Evolutionary conservation across 2,329 filamentous ascomycete species (phyloP).

Genomic region (Xylariaceae sp.): DNA sequence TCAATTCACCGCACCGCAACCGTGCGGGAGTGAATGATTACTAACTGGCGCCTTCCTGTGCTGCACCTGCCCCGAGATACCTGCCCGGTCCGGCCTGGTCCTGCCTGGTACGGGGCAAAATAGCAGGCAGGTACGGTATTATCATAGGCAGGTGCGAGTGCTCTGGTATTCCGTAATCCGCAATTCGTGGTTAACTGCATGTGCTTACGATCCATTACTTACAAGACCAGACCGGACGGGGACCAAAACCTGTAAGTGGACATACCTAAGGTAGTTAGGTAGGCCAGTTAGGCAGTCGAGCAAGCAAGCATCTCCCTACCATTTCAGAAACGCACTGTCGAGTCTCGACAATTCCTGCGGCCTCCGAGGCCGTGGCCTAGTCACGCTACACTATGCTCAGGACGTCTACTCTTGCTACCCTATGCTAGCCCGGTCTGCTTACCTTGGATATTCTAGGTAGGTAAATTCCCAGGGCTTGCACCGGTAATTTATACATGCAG

Average conservation of each 20-base stretch:
- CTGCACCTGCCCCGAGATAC: too few species aligned
- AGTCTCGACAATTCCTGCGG: not conserved
- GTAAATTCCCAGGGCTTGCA: not conserved
- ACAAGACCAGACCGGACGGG: too few species aligned
- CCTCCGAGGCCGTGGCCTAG: not conserved
- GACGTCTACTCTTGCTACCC: not conserved
- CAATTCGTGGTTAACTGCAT: too few species aligned
- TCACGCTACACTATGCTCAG: not conserved
- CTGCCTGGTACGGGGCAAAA: too few species aligned
- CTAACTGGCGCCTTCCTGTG: too few species aligned
- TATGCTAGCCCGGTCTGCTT: not conserved
- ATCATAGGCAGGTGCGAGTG: too few species aligned
- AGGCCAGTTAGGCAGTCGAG: too few species aligned
- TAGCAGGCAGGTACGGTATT: too few species aligned
- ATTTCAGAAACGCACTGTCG: not conserved
- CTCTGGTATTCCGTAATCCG: too few species aligned
- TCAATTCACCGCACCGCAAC: slow-evolving; percentile 15
- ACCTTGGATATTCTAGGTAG: not conserved
- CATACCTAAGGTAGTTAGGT: not conserved
- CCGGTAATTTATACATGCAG: not conserved
- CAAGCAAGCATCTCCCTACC: too few species aligned
- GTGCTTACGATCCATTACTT: too few species aligned
- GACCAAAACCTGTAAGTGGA: not conserved
- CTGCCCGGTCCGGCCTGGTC: too few species aligned
- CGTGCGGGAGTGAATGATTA: not conserved